Conservation (phyloP, 192 early-diverging fungal genomes). For the Coemansia sp. region DNA sequence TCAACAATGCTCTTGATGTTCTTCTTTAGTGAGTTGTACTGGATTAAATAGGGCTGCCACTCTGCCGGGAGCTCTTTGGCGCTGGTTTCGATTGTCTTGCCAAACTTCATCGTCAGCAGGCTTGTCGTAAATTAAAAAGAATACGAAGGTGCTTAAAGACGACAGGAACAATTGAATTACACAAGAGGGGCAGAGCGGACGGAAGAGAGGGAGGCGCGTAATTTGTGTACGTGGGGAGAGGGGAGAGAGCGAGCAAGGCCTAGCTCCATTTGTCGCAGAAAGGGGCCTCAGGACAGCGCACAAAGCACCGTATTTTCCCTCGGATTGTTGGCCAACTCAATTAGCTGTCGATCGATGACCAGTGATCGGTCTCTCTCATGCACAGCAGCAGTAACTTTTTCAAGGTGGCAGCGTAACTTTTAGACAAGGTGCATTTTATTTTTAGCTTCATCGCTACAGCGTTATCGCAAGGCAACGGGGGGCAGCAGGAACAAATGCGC, state of each 20-base stretch:
- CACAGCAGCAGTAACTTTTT: no score
- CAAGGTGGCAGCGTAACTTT: no score
- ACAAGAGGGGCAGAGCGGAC: neutral
- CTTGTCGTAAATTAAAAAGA: neutral
- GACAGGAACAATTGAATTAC: neutral
- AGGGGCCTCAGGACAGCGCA: no score
- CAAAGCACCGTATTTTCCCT: no score
- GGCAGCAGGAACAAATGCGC: neutral
- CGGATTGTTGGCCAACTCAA: no score
- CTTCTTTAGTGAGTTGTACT: conserved; percentile 77
- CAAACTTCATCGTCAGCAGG: conserved; percentile 71
- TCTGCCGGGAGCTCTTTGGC: conserved; percentile 69
- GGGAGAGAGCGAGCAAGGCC: no score
- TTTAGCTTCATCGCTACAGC: no score
- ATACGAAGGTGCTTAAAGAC: neutral
- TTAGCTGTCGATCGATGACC: no score
- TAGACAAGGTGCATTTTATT: neutral
- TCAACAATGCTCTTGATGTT: conserved; percentile 70
- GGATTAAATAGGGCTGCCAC: conserved; percentile 75
- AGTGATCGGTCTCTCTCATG: no score
- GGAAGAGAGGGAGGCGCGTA: neutral
- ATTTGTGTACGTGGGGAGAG: no score
- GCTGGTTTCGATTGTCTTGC: conserved; percentile 67
- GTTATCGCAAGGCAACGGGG: neutral
- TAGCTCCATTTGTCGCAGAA: no score